Conservation (phyloP, 1,139 yeast species). For the Kluyveromyces sp. region DNA sequence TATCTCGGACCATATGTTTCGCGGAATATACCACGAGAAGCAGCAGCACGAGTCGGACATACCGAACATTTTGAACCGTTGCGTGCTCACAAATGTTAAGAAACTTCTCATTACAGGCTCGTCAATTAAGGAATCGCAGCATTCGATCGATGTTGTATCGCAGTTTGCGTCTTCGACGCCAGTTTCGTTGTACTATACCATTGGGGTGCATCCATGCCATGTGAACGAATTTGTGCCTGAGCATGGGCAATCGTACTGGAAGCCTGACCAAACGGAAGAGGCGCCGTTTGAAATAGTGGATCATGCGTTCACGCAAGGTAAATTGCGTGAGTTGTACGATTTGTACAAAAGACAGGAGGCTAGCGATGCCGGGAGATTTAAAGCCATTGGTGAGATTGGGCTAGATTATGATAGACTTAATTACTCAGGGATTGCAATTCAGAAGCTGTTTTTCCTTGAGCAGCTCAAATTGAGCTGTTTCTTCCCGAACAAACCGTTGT, state of each 20-base stretch:
- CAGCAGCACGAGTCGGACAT: conserved; percentile 63
- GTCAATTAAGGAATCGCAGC: conserved; percentile 52
- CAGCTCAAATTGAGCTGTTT: conserved; percentile 44
- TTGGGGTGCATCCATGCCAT: conserved; percentile 91
- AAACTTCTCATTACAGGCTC: conserved; percentile 80
- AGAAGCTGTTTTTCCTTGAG: conserved; percentile 53
- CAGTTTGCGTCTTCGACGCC: conserved; percentile 17
- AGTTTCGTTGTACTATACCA: conserved; percentile 52
- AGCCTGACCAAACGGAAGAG: conserved; percentile 14
- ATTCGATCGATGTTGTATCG: conserved; percentile 40
- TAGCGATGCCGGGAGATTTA: conserved; percentile 37
- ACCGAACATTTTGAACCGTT: conserved; percentile 55
- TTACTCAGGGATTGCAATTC: conserved; percentile 62
- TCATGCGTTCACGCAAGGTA: conserved; percentile 24
- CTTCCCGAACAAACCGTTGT: conserved; percentile 49
- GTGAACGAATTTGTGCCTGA: conserved; percentile 51
- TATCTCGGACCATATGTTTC: conserved; percentile 82
- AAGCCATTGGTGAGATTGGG: conserved; percentile 88
- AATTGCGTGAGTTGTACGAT: conserved; percentile 35
- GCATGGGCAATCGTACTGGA: conserved; percentile 12
- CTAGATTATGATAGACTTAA: conserved; percentile 86
- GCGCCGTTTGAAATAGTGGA: conserved; percentile 33
- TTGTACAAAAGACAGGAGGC: conserved; percentile 44
- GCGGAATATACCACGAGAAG: conserved; percentile 68
- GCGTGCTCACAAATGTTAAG: conserved; percentile 55